Evolutionary conservation across 2,329 filamentous ascomycete genomes (phyloP).

Genomic region (Botryotinia convoluta): DNA sequence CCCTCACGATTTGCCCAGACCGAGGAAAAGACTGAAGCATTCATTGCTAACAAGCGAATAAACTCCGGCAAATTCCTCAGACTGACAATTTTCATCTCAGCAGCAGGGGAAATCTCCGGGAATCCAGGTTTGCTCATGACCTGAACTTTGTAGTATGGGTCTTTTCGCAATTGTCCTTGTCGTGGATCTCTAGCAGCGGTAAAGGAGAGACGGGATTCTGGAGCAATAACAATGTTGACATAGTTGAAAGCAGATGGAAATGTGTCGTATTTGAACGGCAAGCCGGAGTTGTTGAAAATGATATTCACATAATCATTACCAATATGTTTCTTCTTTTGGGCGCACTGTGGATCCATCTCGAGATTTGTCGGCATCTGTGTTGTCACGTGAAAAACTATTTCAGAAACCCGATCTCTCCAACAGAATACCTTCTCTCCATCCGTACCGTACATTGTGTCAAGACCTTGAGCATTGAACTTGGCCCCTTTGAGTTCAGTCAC

Average conservation of each 20-base stretch:
- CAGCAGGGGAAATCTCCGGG: constrained; percentile 85
- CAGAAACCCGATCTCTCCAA: constrained; percentile 92
- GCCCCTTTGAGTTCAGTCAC: constrained; percentile 77
- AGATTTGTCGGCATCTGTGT: constrained; percentile 95
- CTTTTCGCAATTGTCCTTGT: constrained; percentile 39
- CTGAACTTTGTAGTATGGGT: constrained; percentile 79
- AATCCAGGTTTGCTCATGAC: constrained; percentile 86
- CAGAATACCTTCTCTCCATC: constrained; percentile 89
- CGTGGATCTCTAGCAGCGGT: constrained; percentile 56
- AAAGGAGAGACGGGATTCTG: constrained; percentile 76
- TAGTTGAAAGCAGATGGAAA: constrained; percentile 96
- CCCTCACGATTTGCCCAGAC: constrained; percentile 81
- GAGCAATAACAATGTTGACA: constrained; percentile 93
- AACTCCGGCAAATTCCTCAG: constrained; percentile 79
- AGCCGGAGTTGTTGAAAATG: constrained; percentile 94
- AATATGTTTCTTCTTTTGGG: constrained; percentile 89
- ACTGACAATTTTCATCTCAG: constrained; percentile 84
- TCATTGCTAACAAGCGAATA: constrained; percentile 83
- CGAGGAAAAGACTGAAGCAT: constrained; percentile 87
- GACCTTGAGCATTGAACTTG: constrained; percentile 87
- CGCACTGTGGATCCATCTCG: constrained; percentile 70
- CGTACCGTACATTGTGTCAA: constrained; percentile 72
- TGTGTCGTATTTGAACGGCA: constrained; percentile 83
- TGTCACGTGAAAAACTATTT: constrained; percentile 92
- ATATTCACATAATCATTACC: constrained; percentile 99